phyloP scores from a whole-genome alignment of 2,329 filamentous ascomycete genomes.

The Clarireedia hainanense region DNA sequence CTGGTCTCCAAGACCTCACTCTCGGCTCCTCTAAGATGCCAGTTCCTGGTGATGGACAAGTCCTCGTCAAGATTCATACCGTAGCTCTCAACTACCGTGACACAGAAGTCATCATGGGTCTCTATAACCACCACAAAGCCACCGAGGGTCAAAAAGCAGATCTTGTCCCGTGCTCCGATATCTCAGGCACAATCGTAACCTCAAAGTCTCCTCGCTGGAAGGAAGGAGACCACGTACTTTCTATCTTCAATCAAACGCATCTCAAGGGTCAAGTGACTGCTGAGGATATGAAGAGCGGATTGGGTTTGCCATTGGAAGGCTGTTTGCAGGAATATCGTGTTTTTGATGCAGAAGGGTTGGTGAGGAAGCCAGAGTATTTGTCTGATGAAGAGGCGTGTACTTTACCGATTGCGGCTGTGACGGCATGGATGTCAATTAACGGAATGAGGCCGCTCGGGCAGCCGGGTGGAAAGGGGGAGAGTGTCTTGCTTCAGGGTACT shows the following conservation, averaged over 20 bases:
- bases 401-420: slow-evolving; percentile 53
- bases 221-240: slow-evolving; percentile 57
- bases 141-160: slow-evolving; percentile 30
- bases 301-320: slow-evolving; percentile 59
- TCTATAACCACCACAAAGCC: slow-evolving; percentile 58
- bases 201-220: slow-evolving; percentile 40
- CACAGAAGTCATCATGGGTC: slow-evolving; percentile 18
- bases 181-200: slow-evolving; percentile 54
- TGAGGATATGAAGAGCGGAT: slow-evolving; percentile 37
- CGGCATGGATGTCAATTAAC: slow-evolving; percentile 60
- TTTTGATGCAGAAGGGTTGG: slow-evolving; percentile 47
- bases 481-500: slow-evolving; percentile 46
- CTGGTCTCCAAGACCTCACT: slow-evolving; percentile 47
- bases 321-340: slow-evolving; percentile 52
- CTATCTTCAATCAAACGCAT: slow-evolving; percentile 52
- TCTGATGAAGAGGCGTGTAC: slow-evolving; percentile 51
- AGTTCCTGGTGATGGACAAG: slow-evolving; percentile 40
- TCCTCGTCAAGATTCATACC: slow-evolving; percentile 25
- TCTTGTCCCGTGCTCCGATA: slow-evolving; percentile 58
- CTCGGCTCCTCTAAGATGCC: slow-evolving; percentile 39
- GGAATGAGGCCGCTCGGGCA: slow-evolving; percentile 44
- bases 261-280: slow-evolving; percentile 19
- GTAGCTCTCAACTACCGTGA: slow-evolving; percentile 26
- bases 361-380: slow-evolving; percentile 48
- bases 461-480: slow-evolving; percentile 38